Conservation (phyloP, 345 rosid species). For the Psidium guajava region DNA sequence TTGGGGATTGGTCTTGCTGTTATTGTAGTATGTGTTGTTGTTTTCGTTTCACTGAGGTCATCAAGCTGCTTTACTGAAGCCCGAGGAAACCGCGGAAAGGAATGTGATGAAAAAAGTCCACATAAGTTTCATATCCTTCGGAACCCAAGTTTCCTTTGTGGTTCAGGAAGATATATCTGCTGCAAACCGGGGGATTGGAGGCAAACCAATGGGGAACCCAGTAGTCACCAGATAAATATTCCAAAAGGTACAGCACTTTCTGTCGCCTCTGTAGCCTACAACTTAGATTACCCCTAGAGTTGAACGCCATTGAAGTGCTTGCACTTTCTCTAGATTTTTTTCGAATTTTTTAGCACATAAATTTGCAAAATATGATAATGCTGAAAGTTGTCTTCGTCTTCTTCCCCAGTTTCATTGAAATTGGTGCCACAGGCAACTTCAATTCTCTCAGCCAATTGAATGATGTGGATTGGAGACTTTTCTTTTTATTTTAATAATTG, state of each 20-base stretch:
- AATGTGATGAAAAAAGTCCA: conserved; percentile 29
- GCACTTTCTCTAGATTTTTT: neutral
- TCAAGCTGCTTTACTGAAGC: conserved; percentile 35
- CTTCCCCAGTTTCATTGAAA: neutral
- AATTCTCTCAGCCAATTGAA: neutral
- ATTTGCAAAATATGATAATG: neutral
- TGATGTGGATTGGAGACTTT: neutral
- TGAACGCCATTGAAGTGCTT: neutral
- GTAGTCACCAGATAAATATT: conserved; percentile 44
- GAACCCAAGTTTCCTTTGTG: conserved; percentile 78
- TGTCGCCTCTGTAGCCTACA: neutral
- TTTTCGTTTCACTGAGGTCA: conserved; percentile 56
- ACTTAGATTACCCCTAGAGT: neutral
- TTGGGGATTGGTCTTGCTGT: conserved; percentile 56
- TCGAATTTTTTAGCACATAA: neutral
- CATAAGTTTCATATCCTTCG: conserved; percentile 80
- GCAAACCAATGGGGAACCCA: conserved; percentile 54
- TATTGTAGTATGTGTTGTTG: conserved; percentile 30
- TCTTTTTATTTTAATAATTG: neutral
- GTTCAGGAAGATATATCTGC: conserved; percentile 69
- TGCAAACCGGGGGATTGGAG: conserved; percentile 58
- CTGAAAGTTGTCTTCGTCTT: neutral
- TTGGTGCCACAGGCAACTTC: neutral
- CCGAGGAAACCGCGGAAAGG: conserved; percentile 22
- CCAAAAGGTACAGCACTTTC: conserved; percentile 41